phyloP scores from a whole-genome alignment of 495 filamentous ascomycete species.

The Rhizodiscina lignyota region DNA sequence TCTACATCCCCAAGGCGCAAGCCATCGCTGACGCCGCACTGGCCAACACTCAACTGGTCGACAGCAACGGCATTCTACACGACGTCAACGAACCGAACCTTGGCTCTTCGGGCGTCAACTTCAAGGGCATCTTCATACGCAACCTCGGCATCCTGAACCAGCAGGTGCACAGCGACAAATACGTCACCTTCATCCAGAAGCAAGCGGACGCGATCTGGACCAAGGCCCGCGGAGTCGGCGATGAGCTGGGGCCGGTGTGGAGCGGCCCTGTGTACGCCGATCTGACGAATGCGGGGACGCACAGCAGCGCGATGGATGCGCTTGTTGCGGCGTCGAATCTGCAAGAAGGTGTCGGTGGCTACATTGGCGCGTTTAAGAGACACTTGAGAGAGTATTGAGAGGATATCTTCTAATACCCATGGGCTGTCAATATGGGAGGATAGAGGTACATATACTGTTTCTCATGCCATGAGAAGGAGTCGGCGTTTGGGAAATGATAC shows the following conservation, averaged over 20 bases:
- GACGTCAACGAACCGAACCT: slow-evolving; percentile 51
- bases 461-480: no score
- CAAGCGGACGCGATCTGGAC: slow-evolving; percentile 56
- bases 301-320: slow-evolving; percentile 52
- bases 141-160: slow-evolving; percentile 45
- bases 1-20: slow-evolving; percentile 36
- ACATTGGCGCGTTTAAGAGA: no score
- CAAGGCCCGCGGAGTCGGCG: slow-evolving; percentile 35
- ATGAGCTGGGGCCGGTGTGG: slow-evolving; percentile 22
- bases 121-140: slow-evolving; percentile 67
- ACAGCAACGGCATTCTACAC: slow-evolving; percentile 41
- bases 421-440: no score
- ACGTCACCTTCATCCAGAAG: slow-evolving; percentile 34
- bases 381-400: no score
- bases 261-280: slow-evolving; percentile 28
- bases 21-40: slow-evolving; percentile 51
- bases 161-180: slow-evolving; percentile 32
- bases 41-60: slow-evolving; percentile 28
- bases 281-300: slow-evolving; percentile 39
- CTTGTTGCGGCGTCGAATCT: slow-evolving; percentile 45
- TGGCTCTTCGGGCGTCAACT: slow-evolving; percentile 46
- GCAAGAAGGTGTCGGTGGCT: no score
- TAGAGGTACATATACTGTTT: no score
- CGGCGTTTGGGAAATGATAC: no score
- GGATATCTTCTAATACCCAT: no score